Conservation (phyloP, 148 eudicot genomes). For the Linanthus parryae region DNA sequence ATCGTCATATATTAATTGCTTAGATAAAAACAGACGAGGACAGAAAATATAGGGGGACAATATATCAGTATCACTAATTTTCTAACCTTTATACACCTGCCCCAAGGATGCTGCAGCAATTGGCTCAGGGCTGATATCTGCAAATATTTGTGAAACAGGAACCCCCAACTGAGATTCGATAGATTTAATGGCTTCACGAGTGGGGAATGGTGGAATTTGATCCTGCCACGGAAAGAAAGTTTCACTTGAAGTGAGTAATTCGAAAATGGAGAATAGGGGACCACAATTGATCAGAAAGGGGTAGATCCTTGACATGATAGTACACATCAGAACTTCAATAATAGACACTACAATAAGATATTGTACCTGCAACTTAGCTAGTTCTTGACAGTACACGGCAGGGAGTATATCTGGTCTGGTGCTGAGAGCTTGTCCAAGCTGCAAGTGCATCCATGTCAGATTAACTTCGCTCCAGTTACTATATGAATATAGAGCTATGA, state of each 20-base stretch:
- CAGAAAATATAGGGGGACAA: too few relatives aligned
- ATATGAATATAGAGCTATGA: too few relatives aligned
- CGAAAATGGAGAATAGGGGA: too few relatives aligned
- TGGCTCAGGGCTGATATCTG: conserved; percentile 89
- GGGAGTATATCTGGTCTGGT: conserved; percentile 96
- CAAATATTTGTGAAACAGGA: conserved; percentile 73
- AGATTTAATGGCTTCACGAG: conserved; percentile 67
- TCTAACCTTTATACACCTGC: conserved; percentile 96
- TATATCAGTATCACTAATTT: too few relatives aligned
- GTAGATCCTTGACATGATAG: too few relatives aligned
- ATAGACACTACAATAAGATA: conserved; percentile 6
- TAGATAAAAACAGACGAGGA: too few relatives aligned
- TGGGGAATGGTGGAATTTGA: conserved; percentile 95
- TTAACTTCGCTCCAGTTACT: too few relatives aligned
- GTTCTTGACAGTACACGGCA: conserved; percentile 80
- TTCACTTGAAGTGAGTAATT: too few relatives aligned
- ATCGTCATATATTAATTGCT: too few relatives aligned
- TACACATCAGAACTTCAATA: too few relatives aligned
- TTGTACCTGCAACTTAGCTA: conserved; percentile 83
- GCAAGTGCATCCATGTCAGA: too few relatives aligned
- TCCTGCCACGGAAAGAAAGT: conserved; percentile 40
- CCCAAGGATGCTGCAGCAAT: conserved; percentile 98
- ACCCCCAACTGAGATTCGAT: conserved; percentile 84
- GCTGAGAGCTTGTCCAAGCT: conserved; percentile 99
- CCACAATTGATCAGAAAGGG: too few relatives aligned